Percentiles rank a stretch among this genome's conserved stretches.
phyloP scores from a whole-genome alignment of 345 rosid genomes.

The Mercurialis annua region DNA sequence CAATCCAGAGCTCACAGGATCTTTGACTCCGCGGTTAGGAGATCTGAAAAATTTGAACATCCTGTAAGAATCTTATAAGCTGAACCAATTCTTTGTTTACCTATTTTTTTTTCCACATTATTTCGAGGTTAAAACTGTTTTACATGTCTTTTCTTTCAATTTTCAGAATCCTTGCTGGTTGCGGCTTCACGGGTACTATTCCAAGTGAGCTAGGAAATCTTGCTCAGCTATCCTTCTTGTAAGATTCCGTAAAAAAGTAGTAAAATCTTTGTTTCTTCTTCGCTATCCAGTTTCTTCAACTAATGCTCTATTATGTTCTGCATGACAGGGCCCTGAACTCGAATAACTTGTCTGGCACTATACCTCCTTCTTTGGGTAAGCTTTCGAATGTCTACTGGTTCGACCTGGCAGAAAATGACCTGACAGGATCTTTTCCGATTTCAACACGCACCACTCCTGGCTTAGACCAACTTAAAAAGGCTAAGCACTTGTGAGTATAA shows the following conservation, averaged over 20 bases:
- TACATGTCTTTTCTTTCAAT: constrained; percentile 1
- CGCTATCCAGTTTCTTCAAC: background rate
- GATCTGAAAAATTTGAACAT: constrained; percentile 72
- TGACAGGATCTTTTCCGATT: constrained; percentile 74
- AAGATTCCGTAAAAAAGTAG: constrained; percentile 28
- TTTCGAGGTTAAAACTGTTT: background rate
- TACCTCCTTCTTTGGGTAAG: constrained; percentile 76
- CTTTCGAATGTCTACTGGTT: constrained; percentile 80
- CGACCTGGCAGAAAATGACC: constrained; percentile 82
- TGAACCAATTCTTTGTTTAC: background rate
- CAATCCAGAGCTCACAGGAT: constrained; percentile 67
- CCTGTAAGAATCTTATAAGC: constrained; percentile 44
- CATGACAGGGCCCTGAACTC: constrained; percentile 81
- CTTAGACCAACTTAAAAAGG: constrained; percentile 65
- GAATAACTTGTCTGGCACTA: constrained; percentile 76
- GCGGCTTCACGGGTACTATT: constrained; percentile 79
- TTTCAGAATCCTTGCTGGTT: constrained; percentile 80
- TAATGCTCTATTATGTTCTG: constrained; percentile 12
- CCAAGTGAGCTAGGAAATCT: constrained; percentile 84
- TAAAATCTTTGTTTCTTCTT: no score
- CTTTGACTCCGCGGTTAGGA: constrained; percentile 69
- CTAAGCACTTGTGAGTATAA: constrained; percentile 85
- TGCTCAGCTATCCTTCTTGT: constrained; percentile 77
- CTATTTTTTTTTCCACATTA: background rate
- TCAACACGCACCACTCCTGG: constrained; percentile 58